Percentiles rank a stretch among this genome's conserved stretches.
These are phyloP conservation scores for Bolboschoenus planiculmis DNA, from an alignment of 176 grass and related monocot species.

Conservation along the genomic window DNA sequence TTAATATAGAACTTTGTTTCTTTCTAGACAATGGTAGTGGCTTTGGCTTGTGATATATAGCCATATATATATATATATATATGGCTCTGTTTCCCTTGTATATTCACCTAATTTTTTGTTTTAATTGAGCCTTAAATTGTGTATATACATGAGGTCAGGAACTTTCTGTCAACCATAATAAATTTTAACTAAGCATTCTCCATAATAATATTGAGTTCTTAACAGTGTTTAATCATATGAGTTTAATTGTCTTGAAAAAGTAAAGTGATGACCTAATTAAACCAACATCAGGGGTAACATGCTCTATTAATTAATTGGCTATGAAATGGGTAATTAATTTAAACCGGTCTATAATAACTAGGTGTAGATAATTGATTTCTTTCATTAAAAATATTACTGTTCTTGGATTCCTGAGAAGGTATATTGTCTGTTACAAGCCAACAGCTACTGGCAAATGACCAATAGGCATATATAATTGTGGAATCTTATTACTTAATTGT, in stretches of 20 bases:
- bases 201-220: too few relatives aligned
- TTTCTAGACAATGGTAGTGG: too few relatives aligned
- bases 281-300: not conserved
- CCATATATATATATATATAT: too few relatives aligned
- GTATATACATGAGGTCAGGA: not conserved
- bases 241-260: not conserved
- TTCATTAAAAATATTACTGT: not conserved
- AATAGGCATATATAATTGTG: constrained; percentile 5
- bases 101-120: too few relatives aligned
- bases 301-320: not conserved
- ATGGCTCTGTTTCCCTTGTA: too few relatives aligned
- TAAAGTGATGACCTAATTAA: not conserved
- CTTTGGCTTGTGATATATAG: too few relatives aligned
- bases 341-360: not conserved
- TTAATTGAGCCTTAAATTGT: not conserved
- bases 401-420: constrained; percentile 3
- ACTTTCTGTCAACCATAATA: not conserved
- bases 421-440: not conserved
- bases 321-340: not conserved
- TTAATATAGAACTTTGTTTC: too few relatives aligned
- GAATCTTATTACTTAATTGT: not conserved
- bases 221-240: too few relatives aligned
- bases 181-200: not conserved
- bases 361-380: not conserved
- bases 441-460: not conserved